Conservation (phyloP, 108 stramenopile genomes). For the Nitzschia palea region DNA sequence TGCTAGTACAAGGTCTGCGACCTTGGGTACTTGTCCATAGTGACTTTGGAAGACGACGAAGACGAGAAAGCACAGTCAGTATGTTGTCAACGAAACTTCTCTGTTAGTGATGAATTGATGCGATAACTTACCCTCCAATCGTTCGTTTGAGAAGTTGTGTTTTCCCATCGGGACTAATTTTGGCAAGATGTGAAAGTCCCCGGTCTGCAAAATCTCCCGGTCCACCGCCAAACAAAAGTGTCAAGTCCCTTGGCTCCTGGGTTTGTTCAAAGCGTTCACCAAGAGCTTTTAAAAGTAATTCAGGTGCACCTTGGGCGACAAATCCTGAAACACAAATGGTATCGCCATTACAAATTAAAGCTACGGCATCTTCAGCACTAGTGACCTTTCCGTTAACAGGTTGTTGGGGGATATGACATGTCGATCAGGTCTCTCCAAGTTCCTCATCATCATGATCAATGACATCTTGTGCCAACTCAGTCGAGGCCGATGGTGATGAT, state of each 20-base stretch:
- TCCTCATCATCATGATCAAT: no score
- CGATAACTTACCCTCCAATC: no score
- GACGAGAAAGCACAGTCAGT: no score
- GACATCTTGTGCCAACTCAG: no score
- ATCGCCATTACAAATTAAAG: conserved; percentile 46
- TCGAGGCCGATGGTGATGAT: no score
- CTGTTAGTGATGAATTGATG: no score
- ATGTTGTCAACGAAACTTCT: no score
- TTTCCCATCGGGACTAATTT: conserved; percentile 32
- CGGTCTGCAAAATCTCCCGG: conserved; percentile 44
- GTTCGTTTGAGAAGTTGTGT: conserved; percentile 58
- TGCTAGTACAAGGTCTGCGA: conserved; percentile 53
- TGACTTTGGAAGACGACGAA: no score
- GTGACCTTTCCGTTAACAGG: conserved; percentile 46
- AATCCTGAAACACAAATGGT: conserved; percentile 71
- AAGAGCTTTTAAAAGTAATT: conserved; percentile 55
- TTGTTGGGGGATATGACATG: conserved; percentile 30
- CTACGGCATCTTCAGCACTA: conserved; percentile 49
- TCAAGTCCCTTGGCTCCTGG: conserved; percentile 48
- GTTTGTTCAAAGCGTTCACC: conserved; percentile 56
- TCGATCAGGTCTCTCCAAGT: no score
- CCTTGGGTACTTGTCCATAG: conserved; percentile 74
- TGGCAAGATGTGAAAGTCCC: conserved; percentile 74
- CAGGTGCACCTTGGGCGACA: conserved; percentile 68
- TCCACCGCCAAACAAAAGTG: conserved; percentile 77